Percentiles rank a stretch among this genome's conserved stretches.
phyloP scores from a whole-genome alignment of 2,329 filamentous ascomycete species.

The Penicillium psychrosexuale region DNA sequence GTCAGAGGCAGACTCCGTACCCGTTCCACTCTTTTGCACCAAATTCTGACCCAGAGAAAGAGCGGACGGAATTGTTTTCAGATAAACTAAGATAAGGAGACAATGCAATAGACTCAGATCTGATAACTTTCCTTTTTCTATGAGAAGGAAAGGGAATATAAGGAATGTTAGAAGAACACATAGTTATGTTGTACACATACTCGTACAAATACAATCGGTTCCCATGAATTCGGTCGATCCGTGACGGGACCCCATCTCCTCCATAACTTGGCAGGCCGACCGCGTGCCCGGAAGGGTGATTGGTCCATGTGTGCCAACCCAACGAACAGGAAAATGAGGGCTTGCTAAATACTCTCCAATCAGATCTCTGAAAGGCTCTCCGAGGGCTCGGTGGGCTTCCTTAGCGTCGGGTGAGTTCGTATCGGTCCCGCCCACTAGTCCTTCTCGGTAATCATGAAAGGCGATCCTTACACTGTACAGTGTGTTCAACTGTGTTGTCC shows the following conservation, averaged over 20 bases:
- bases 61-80: too few relatives aligned
- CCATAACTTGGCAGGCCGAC: conserved; percentile 13
- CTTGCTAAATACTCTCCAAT: conserved; percentile 13
- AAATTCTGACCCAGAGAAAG: too few relatives aligned
- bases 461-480: conserved; percentile 9
- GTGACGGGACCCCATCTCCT: conserved; percentile 13
- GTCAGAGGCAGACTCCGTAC: too few relatives aligned
- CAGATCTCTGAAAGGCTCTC: conserved; percentile 8
- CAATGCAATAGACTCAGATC: too few relatives aligned
- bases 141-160: too few relatives aligned
- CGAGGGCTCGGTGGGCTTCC: conserved; percentile 6
- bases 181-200: neutral
- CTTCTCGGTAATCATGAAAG: neutral
- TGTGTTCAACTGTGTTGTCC: too few relatives aligned
- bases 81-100: too few relatives aligned
- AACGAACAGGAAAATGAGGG: conserved; percentile 17
- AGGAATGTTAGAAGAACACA: neutral
- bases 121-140: too few relatives aligned
- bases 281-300: conserved; percentile 4
- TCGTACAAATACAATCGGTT: neutral
- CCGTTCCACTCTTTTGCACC: too few relatives aligned
- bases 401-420: conserved; percentile 10
- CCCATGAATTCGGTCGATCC: conserved; percentile 10
- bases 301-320: conserved; percentile 4
- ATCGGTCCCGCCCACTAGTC: neutral